Conservation (phyloP, 1,139 yeast species). For the Saccharomyces hybrid region DNA sequence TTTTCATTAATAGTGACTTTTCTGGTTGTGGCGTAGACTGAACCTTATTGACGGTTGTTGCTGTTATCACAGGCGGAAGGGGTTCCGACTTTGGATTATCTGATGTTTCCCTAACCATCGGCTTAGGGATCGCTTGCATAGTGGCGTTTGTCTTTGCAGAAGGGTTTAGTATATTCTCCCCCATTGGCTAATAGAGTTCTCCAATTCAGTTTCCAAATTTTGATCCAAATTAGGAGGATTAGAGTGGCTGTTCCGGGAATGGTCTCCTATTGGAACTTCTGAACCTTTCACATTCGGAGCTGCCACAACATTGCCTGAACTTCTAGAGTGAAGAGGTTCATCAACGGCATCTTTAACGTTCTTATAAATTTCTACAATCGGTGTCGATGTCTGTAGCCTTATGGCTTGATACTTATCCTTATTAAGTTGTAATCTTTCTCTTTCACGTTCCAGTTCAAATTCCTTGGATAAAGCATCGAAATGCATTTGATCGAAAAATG, state of each 20-base stretch:
- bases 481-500: conserved; percentile 66
- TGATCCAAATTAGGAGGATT: conserved; percentile 3
- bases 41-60: conserved; percentile 22
- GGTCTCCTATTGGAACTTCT: neutral
- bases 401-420: conserved; percentile 62
- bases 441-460: conserved; percentile 79
- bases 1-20: conserved; percentile 67
- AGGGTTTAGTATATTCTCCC: conserved; percentile 17
- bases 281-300: neutral
- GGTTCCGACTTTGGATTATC: conserved; percentile 8
- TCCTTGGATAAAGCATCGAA: conserved; percentile 77
- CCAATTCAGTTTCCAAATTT: conserved; percentile 26
- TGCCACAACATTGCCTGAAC: neutral
- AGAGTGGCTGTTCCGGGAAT: neutral
- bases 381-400: conserved; percentile 70
- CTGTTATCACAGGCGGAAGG: conserved; percentile 17
- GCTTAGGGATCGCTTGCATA: neutral
- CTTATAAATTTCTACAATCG: conserved; percentile 86
- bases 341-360: conserved; percentile 84
- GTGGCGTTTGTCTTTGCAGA: neutral
- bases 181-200: conserved; percentile 29
- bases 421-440: conserved; percentile 58
- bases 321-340: conserved; percentile 36
- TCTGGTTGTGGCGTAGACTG: conserved; percentile 42
- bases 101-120: neutral